Evolutionary conservation across 2,329 filamentous ascomycete genomes (phyloP).

Genomic region (Nemania diffusa): DNA sequence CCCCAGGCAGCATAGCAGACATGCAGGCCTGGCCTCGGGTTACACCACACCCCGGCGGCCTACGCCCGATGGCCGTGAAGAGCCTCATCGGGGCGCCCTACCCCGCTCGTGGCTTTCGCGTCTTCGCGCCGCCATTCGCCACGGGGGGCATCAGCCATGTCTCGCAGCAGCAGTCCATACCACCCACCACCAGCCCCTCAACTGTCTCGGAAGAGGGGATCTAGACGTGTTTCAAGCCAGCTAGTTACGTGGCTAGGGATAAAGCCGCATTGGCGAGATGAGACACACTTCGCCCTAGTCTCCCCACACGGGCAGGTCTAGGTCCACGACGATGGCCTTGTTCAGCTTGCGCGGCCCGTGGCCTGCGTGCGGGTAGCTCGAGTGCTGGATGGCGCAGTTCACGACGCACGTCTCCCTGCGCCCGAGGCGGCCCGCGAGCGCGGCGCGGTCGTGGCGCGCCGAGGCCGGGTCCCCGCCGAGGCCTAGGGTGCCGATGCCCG

Average conservation of each 20-base stretch:
- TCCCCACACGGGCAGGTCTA: slow-evolving; percentile 73
- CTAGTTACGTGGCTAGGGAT: neutral
- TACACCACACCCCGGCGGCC: neutral
- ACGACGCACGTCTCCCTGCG: slow-evolving; percentile 79
- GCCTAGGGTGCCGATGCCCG: slow-evolving; percentile 48
- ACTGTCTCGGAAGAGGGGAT: neutral
- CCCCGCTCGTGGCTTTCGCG: slow-evolving; percentile 33
- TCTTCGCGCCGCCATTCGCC: slow-evolving; percentile 14
- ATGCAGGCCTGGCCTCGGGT: neutral
- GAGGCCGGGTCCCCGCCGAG: slow-evolving; percentile 56
- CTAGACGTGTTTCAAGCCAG: neutral
- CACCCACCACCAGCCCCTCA: neutral
- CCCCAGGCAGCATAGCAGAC: slow-evolving; percentile 2
- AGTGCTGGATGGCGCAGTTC: slow-evolving; percentile 80
- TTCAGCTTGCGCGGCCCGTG: slow-evolving; percentile 71
- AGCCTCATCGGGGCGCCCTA: slow-evolving; percentile 28
- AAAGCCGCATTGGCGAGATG: slow-evolving; percentile 10
- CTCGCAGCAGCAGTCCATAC: slow-evolving; percentile 12
- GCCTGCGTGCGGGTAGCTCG: slow-evolving; percentile 67
- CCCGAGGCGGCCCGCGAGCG: slow-evolving; percentile 55
- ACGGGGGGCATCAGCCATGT: neutral
- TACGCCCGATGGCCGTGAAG: slow-evolving; percentile 19
- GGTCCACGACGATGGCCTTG: slow-evolving; percentile 85
- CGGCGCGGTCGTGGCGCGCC: slow-evolving; percentile 54
- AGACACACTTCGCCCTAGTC: slow-evolving; percentile 26